Conservation (phyloP, 768 basidiomycete species). For the Pulveroboletus frians region DNA sequence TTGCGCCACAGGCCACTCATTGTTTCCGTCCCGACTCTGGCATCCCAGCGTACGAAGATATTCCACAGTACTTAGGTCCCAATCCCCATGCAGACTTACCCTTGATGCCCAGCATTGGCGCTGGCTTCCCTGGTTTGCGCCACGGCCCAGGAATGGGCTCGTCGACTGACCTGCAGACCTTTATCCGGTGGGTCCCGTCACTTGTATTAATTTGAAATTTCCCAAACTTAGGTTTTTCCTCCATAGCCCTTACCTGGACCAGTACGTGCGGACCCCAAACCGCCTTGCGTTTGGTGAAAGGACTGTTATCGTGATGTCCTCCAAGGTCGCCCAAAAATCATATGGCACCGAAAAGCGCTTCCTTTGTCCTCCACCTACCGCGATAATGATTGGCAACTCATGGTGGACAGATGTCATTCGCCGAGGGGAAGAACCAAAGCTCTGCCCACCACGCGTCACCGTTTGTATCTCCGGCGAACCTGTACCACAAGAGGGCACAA, state of each 20-base stretch:
- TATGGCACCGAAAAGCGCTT: constrained; percentile 96
- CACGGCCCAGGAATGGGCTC: constrained; percentile 53
- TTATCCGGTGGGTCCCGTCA: constrained; percentile 55
- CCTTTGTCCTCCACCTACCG: constrained; percentile 90
- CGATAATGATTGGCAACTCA: constrained; percentile 87
- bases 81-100: constrained; percentile 51
- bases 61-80: constrained; percentile 50
- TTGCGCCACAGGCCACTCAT: constrained; percentile 68
- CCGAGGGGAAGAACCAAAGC: constrained; percentile 68
- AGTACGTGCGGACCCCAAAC: constrained; percentile 80
- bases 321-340: constrained; percentile 94
- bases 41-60: constrained; percentile 52
- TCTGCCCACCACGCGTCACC: constrained; percentile 74
- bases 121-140: constrained; percentile 60
- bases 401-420: constrained; percentile 88
- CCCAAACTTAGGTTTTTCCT: constrained; percentile 10
- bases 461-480: constrained; percentile 92
- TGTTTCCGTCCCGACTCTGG: constrained; percentile 50
- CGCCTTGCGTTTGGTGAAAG: constrained; percentile 88
- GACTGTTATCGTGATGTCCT: constrained; percentile 95
- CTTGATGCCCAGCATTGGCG: constrained; percentile 59
- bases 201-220: constrained; percentile 16
- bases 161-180: constrained; percentile 72
- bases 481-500: constrained; percentile 74
- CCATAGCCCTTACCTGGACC: constrained; percentile 71